These are phyloP conservation scores for Eutrema heterophyllum DNA, from an alignment of 345 rosid genomes.

Conservation along the genomic window DNA sequence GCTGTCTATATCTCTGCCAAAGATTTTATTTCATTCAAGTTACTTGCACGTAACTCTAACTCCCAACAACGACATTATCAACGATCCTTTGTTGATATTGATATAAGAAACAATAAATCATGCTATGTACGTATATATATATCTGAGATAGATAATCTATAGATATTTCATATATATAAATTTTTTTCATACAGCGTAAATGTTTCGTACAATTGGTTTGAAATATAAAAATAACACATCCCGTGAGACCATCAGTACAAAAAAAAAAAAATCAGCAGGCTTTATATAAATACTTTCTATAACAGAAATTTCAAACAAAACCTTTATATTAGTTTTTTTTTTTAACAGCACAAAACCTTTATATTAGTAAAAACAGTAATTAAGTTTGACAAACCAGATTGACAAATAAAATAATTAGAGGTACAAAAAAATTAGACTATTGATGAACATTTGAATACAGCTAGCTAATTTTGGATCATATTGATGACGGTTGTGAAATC, in stretches of 20 bases:
- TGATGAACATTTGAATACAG: too few relatives aligned
- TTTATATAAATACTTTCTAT: neutral
- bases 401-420: too few relatives aligned
- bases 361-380: neutral
- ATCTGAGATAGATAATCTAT: neutral
- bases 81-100: neutral
- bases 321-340: too few relatives aligned
- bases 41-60: constrained; percentile 31
- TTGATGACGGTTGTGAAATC: neutral
- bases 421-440: too few relatives aligned
- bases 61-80: constrained; percentile 5
- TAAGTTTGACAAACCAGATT: neutral
- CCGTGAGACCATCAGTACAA: neutral
- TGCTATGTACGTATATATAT: neutral
- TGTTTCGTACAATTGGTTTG: neutral
- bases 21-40: constrained; percentile 3
- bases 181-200: neutral
- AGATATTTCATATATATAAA: neutral
- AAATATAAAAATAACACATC: neutral
- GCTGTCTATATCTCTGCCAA: constrained; percentile 22
- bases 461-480: too few relatives aligned
- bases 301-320: too few relatives aligned
- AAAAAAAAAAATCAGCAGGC: neutral
- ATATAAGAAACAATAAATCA: neutral
- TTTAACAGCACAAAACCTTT: too few relatives aligned